Conservation (phyloP, 768 basidiomycete genomes). For the Boletus subparvulus region DNA sequence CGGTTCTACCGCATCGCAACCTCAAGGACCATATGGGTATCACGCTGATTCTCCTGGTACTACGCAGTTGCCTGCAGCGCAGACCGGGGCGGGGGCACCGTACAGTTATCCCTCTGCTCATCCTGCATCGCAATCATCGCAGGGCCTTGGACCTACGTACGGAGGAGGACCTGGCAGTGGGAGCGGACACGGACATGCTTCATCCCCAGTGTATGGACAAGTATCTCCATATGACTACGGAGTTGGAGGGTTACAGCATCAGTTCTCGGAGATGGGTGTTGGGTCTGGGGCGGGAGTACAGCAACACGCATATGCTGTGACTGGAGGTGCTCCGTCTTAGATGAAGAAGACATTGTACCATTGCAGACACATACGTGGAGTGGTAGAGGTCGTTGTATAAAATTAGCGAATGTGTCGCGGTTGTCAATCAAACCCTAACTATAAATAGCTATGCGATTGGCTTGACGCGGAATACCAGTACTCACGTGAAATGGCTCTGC, state of each 20-base stretch:
- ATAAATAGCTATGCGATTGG: slow-evolving; percentile 1
- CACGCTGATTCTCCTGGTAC: slow-evolving; percentile 11
- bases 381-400: not conserved
- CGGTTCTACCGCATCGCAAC: slow-evolving; percentile 6
- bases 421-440: slow-evolving; percentile 22
- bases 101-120: slow-evolving; percentile 22
- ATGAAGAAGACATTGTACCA: not conserved
- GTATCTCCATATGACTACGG: slow-evolving; percentile 24
- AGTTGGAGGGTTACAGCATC: slow-evolving; percentile 26
- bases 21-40: slow-evolving; percentile 24
- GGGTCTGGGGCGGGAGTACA: slow-evolving; percentile 21
- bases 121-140: slow-evolving; percentile 17
- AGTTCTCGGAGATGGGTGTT: slow-evolving; percentile 33
- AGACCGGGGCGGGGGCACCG: slow-evolving; percentile 2
- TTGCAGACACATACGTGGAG: not conserved
- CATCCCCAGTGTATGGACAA: slow-evolving; percentile 20
- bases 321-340: slow-evolving; percentile 19
- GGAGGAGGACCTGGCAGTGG: slow-evolving; percentile 23
- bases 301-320: slow-evolving; percentile 23
- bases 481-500: slow-evolving; percentile 62
- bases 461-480: not conserved
- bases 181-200: slow-evolving; percentile 22
- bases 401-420: not conserved
- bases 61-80: slow-evolving; percentile 1
- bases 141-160: slow-evolving; percentile 10